Conservation (phyloP, 2,329 filamentous ascomycete species). For the Colletotrichum phormii region DNA sequence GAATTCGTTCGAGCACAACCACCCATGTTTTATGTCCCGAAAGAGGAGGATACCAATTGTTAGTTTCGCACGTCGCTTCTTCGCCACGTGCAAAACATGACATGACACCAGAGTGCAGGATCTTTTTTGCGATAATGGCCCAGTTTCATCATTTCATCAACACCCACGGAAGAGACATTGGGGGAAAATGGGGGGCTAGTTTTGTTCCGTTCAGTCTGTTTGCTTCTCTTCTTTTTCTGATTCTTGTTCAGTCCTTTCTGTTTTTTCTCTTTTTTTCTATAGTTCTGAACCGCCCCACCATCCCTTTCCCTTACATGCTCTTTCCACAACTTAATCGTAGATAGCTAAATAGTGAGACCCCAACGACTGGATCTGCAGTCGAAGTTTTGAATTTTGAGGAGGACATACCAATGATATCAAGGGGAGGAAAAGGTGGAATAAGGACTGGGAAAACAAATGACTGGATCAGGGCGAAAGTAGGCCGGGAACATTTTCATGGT, state of each 20-base stretch:
- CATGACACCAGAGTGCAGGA: constrained; percentile 2
- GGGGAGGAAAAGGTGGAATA: constrained; percentile 35
- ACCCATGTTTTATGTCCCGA: constrained; percentile 15
- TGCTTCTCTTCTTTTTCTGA: not conserved
- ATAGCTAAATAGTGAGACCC: constrained; percentile 30
- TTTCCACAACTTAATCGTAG: constrained; percentile 33
- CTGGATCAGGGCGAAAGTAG: not conserved
- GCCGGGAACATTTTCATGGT: not conserved
- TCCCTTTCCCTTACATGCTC: too few relatives aligned
- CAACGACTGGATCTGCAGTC: not conserved
- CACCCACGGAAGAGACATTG: constrained; percentile 13
- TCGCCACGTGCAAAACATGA: constrained; percentile 14
- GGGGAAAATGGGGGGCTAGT: not conserved
- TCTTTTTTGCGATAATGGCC: constrained; percentile 1
- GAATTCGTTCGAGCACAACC: constrained; percentile 9
- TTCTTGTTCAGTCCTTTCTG: not conserved
- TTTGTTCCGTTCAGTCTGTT: not conserved
- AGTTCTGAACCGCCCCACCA: not conserved
- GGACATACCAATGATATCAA: constrained; percentile 38
- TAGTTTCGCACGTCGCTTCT: constrained; percentile 4
- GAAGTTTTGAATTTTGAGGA: constrained; percentile 22
- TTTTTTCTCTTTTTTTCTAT: constrained; percentile 1
- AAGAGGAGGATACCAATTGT: constrained; percentile 23
- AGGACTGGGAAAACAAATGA: not conserved
- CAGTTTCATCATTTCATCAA: not conserved